Evolutionary conservation across 1,284 basidiomycete genomes (phyloP).

Genomic region (Ustilago vetiveriae): DNA sequence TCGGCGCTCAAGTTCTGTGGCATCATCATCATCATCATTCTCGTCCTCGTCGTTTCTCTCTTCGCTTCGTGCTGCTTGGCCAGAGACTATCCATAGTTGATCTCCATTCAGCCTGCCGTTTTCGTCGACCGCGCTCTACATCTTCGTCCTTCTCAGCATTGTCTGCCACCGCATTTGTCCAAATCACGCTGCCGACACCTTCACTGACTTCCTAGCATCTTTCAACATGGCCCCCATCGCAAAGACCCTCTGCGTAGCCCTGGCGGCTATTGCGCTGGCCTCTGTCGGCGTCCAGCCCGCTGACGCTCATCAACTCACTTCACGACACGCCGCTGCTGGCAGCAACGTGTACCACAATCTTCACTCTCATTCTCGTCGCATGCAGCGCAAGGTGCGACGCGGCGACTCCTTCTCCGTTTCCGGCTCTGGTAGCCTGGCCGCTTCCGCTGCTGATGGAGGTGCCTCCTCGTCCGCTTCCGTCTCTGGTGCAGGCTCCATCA

Average conservation of each 20-base stretch:
- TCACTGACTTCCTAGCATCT: constrained; percentile 1
- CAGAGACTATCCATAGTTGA: constrained; percentile 25
- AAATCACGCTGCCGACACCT: background rate
- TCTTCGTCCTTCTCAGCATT: constrained; percentile 4
- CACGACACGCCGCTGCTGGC: constrained; percentile 43
- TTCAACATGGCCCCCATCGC: constrained; percentile 50
- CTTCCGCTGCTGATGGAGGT: constrained; percentile 4
- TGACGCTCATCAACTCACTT: constrained; percentile 46
- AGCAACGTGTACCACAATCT: constrained; percentile 48
- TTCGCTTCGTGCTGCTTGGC: constrained; percentile 2
- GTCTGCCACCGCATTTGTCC: background rate
- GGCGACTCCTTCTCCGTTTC: constrained; percentile 26
- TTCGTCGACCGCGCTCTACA: background rate
- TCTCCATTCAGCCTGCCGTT: constrained; percentile 8
- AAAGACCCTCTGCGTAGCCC: constrained; percentile 47
- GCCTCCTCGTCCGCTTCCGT: constrained; percentile 19
- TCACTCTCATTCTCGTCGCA: constrained; percentile 46
- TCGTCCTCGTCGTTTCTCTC: background rate
- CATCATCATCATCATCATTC: background rate
- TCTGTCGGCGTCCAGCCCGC: constrained; percentile 32
- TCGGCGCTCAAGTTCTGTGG: constrained; percentile 2
- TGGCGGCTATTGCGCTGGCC: constrained; percentile 46
- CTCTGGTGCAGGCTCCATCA: constrained; percentile 19
- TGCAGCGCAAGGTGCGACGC: constrained; percentile 51
- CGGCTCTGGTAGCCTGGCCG: constrained; percentile 19